These are phyloP conservation scores for Erythrophleum fordii DNA, from an alignment of 306 rosid species.

Conservation along the genomic window DNA sequence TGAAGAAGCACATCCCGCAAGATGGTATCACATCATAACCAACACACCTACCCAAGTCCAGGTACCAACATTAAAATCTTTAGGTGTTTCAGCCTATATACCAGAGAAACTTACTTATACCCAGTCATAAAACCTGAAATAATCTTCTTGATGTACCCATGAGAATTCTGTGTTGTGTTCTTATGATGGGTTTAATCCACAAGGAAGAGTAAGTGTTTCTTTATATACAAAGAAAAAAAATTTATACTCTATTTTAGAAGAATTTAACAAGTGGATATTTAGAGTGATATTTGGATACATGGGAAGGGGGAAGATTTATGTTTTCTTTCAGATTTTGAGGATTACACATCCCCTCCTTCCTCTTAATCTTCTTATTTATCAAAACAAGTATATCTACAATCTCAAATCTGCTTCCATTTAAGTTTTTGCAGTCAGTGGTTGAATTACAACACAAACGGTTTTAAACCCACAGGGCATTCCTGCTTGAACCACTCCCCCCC, in stretches of 20 bases:
- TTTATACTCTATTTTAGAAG: neutral
- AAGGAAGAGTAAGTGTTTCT: neutral
- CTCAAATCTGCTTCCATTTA: neutral
- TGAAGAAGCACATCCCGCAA: constrained; percentile 29
- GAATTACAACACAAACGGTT: neutral
- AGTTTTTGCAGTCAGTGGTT: neutral
- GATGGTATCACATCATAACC: neutral
- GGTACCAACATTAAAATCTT: neutral
- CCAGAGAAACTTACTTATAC: neutral
- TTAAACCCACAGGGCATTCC: neutral
- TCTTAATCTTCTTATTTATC: too few relatives aligned
- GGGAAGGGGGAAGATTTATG: neutral
- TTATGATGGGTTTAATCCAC: neutral
- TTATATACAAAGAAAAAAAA: neutral
- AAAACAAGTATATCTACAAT: neutral
- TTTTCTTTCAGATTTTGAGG: neutral
- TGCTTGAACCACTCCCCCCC: neutral
- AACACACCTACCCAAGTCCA: neutral
- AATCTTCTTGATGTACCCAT: neutral
- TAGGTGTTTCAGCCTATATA: neutral
- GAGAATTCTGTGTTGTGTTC: neutral
- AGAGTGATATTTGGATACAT: neutral
- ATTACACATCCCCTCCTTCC: neutral
- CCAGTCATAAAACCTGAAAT: constrained; percentile 2
- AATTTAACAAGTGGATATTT: neutral